These are phyloP conservation scores for Mycena citricolor DNA, from an alignment of 1,284 basidiomycete genomes.

Conservation along the genomic window DNA sequence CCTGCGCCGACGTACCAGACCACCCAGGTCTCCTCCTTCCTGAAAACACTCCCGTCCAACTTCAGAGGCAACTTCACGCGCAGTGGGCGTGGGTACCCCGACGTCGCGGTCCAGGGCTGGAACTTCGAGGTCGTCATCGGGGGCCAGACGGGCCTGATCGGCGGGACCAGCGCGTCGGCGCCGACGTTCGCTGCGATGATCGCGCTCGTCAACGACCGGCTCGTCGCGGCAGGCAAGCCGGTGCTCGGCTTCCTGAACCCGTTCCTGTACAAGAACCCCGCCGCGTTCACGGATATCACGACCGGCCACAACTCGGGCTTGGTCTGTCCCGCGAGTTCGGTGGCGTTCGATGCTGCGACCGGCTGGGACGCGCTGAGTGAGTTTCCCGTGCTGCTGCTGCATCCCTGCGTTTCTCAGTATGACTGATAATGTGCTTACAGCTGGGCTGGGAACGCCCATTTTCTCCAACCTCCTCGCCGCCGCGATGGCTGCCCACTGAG, in stretches of 20 bases:
- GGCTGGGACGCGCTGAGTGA: conserved; percentile 60
- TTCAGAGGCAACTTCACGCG: conserved; percentile 41
- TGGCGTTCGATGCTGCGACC: conserved; percentile 42
- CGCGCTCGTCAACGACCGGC: conserved; percentile 58
- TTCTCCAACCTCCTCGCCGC: conserved; percentile 26
- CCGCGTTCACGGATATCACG: conserved; percentile 60
- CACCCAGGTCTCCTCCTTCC: conserved; percentile 33
- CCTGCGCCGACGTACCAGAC: conserved; percentile 53
- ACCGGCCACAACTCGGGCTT: conserved; percentile 36
- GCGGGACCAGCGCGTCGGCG: conserved; percentile 59
- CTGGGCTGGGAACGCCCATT: conserved; percentile 34
- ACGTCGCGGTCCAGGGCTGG: conserved; percentile 65
- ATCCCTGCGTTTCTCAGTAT: background rate
- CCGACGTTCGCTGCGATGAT: conserved; percentile 62
- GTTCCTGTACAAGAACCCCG: conserved; percentile 46
- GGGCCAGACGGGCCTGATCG: conserved; percentile 41
- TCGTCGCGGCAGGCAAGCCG: conserved; percentile 45
- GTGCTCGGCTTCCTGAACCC: conserved; percentile 66
- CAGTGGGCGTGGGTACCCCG: conserved; percentile 63
- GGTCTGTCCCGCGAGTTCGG: conserved; percentile 10
- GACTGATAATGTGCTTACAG: conserved; percentile 17
- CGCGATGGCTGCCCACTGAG: conserved; percentile 1
- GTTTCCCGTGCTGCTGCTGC: background rate
- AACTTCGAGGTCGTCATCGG: conserved; percentile 59
- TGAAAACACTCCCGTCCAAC: conserved; percentile 32